Conservation (phyloP, 495 filamentous ascomycete genomes). For the Hypoxylon lienhwacheense region DNA sequence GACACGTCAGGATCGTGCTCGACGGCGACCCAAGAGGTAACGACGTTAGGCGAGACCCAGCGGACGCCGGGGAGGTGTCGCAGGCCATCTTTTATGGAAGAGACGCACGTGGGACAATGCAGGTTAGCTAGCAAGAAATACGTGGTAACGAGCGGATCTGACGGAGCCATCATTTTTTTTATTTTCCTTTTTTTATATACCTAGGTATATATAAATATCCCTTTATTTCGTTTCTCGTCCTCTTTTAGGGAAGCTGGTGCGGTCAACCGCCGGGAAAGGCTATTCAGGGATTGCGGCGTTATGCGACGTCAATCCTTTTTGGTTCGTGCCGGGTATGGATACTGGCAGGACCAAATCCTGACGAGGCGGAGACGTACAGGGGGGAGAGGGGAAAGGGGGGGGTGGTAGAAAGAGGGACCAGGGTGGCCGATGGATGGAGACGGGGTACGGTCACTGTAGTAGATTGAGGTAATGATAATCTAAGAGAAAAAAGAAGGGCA, state of each 20-base stretch:
- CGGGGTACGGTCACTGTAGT: conserved; percentile 15
- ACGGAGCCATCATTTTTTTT: conserved; percentile 37
- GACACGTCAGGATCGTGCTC: conserved; percentile 25
- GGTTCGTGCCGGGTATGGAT: conserved; percentile 20
- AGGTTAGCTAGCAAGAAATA: conserved; percentile 58
- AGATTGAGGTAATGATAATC: no score
- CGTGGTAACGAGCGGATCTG: conserved; percentile 41
- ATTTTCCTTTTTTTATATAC: no score
- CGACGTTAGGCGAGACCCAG: conserved; percentile 60
- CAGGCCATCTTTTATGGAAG: conserved; percentile 55
- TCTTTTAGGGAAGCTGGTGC: conserved; percentile 19
- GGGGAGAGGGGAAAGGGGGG: no score
- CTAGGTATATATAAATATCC: no score
- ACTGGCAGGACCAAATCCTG: no score
- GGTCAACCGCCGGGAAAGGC: conserved; percentile 14
- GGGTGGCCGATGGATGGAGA: conserved; percentile 14
- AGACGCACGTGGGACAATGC: conserved; percentile 64
- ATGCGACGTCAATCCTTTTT: conserved; percentile 16
- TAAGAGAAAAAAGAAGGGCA: no score
- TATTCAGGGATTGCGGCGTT: conserved; percentile 6
- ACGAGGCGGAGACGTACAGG: conserved; percentile 29
- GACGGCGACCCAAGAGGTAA: conserved; percentile 54
- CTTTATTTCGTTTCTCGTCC: no score
- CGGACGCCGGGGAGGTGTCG: conserved; percentile 43
- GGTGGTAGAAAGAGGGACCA: no score